Percentiles rank a stretch among this genome's conserved stretches.
Conservation (phyloP, 129 eudicot species). For the Helianthus annuus region DNA sequence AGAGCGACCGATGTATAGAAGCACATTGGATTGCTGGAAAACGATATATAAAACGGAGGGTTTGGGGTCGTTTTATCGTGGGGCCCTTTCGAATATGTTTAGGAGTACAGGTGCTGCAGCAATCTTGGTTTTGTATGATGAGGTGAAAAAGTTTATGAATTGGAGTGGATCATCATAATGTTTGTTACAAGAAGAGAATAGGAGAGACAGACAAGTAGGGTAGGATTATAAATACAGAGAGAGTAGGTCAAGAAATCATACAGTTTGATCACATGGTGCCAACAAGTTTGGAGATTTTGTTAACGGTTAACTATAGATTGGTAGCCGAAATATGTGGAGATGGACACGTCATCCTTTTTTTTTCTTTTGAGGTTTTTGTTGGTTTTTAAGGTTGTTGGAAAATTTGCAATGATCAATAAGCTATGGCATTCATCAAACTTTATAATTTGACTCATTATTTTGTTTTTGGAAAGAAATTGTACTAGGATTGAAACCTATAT, state of each 20-base stretch:
- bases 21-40: conserved; percentile 82
- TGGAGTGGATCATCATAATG: conserved; percentile 55
- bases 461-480: neutral
- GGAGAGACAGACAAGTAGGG: conserved; percentile 31
- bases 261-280: conserved; percentile 23
- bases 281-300: conserved; percentile 23
- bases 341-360: neutral
- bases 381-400: neutral
- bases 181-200: conserved; percentile 28
- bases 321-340: conserved; percentile 1
- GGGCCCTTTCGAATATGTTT: conserved; percentile 87
- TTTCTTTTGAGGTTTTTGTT: neutral
- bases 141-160: conserved; percentile 84
- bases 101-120: conserved; percentile 99
- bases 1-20: conserved; percentile 62
- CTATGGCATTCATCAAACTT: conserved; percentile 17
- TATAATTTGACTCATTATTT: neutral
- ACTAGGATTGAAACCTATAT: neutral
- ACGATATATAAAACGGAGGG: conserved; percentile 72
- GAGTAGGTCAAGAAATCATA: conserved; percentile 21
- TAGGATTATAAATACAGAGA: conserved; percentile 20
- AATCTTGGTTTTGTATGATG: conserved; percentile 89
- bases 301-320: conserved; percentile 21
- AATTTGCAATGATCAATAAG: neutral
- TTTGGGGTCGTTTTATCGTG: conserved; percentile 81